Percentiles rank a stretch among this genome's conserved stretches.
Conservation (phyloP, 805 yeast genomes). For the Barnettozyma salicaria region DNA sequence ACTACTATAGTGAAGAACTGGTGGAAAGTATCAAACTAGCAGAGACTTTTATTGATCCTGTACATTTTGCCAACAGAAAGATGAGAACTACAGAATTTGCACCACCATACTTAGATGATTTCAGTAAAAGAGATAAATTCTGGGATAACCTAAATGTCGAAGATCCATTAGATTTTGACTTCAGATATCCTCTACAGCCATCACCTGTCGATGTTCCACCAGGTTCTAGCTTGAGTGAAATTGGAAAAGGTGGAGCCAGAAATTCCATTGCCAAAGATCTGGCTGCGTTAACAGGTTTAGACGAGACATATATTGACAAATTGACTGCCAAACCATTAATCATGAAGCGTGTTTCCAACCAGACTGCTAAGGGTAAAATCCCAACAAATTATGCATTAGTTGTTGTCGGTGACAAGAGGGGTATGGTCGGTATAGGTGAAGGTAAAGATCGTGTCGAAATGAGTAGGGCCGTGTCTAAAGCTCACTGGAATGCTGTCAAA, state of each 20-base stretch:
- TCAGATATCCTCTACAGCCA: slow-evolving; percentile 49
- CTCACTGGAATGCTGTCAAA: slow-evolving; percentile 91
- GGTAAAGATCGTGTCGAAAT: slow-evolving; percentile 82
- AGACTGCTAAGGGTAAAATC: slow-evolving; percentile 89
- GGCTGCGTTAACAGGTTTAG: slow-evolving; percentile 60
- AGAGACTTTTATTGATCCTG: slow-evolving; percentile 67
- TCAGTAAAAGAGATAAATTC: slow-evolving; percentile 60
- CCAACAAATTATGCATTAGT: slow-evolving; percentile 77
- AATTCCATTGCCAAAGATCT: slow-evolving; percentile 44
- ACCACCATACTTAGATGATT: slow-evolving; percentile 68
- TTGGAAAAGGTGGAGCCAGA: slow-evolving; percentile 20
- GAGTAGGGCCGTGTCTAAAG: slow-evolving; percentile 70
- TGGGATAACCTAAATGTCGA: slow-evolving; percentile 60
- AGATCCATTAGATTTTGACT: slow-evolving; percentile 43
- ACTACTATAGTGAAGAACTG: slow-evolving; percentile 78
- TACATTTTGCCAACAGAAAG: slow-evolving; percentile 43
- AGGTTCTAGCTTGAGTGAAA: slow-evolving; percentile 34
- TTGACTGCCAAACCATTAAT: slow-evolving; percentile 62
- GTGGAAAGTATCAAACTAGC: slow-evolving; percentile 78
- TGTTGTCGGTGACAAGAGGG: slow-evolving; percentile 88
- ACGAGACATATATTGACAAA: slow-evolving; percentile 51
- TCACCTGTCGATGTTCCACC: slow-evolving; percentile 50
- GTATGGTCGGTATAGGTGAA: slow-evolving; percentile 92
- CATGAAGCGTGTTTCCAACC: slow-evolving; percentile 79
- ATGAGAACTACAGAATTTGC: slow-evolving; percentile 46